These are phyloP conservation scores for Kokia cookei DNA, from an alignment of 441 rosid genomes.

Conservation along the genomic window DNA sequence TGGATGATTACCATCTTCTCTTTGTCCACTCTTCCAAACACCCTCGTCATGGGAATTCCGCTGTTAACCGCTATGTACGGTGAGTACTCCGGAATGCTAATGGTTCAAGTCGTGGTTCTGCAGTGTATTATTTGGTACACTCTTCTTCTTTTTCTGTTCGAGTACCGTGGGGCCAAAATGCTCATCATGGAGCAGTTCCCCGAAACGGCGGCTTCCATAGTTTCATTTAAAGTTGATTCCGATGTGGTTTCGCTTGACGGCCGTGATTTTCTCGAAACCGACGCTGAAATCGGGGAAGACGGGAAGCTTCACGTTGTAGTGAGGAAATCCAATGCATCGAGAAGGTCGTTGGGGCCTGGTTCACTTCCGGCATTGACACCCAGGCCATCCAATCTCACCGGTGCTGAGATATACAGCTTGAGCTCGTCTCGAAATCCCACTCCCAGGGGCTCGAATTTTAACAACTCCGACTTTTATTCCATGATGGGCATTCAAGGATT, in stretches of 20 bases:
- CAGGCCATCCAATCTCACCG: conserved; percentile 56
- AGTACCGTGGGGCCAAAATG: conserved; percentile 62
- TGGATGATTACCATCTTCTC: conserved; percentile 69
- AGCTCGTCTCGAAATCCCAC: conserved; percentile 50
- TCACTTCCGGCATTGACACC: conserved; percentile 46
- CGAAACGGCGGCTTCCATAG: conserved; percentile 55
- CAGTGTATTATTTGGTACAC: conserved; percentile 75
- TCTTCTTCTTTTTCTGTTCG: conserved; percentile 55
- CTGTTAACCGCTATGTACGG: conserved; percentile 61
- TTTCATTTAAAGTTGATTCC: conserved; percentile 53
- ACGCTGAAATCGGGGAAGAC: conserved; percentile 52
- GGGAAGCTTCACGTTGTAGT: conserved; percentile 61
- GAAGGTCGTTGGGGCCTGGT: conserved; percentile 35
- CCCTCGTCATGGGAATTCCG: conserved; percentile 69
- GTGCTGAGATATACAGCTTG: conserved; percentile 61
- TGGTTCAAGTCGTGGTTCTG: conserved; percentile 64
- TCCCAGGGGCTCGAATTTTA: conserved; percentile 63
- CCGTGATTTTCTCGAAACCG: conserved; percentile 42
- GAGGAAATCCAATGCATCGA: conserved; percentile 54
- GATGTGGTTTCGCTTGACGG: conserved; percentile 60
- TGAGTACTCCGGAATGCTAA: conserved; percentile 39
- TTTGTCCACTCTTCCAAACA: conserved; percentile 54
- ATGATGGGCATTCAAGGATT: conserved; percentile 66
- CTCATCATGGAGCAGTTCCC: conserved; percentile 67
- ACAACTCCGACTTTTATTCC: conserved; percentile 51